These are phyloP conservation scores for Babesia ovis DNA, from an alignment of 169 alveolate species.

Conservation along the genomic window DNA sequence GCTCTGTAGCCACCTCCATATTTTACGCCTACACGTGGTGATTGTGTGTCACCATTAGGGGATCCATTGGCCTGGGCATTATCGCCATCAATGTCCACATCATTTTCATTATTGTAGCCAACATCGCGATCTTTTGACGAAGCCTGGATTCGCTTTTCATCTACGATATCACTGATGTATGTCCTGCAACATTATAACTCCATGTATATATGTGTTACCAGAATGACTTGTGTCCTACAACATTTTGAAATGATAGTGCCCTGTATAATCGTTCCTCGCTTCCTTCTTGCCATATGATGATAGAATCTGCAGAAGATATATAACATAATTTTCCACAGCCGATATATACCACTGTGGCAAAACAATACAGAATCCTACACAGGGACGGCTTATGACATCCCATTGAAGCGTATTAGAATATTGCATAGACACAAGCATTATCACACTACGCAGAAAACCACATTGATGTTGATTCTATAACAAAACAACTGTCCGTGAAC, in stretches of 20 bases:
- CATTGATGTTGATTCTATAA: too few relatives aligned
- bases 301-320: constrained; percentile 46
- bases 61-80: constrained; percentile 2
- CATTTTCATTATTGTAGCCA: constrained; percentile 2
- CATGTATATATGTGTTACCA: constrained; percentile 21
- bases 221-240: constrained; percentile 61
- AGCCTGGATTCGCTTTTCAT: constrained; percentile 27
- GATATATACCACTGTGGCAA: not conserved
- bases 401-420: too few relatives aligned
- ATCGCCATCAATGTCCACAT: constrained; percentile 16
- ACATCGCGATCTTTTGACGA: constrained; percentile 12
- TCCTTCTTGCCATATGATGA: constrained; percentile 70
- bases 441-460: too few relatives aligned
- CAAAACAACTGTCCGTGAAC: too few relatives aligned
- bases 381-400: too few relatives aligned
- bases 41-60: not conserved
- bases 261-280: constrained; percentile 50
- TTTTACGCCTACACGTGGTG: not conserved
- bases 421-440: too few relatives aligned
- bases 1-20: constrained; percentile 24
- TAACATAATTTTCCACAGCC: not conserved
- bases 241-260: constrained; percentile 66
- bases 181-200: constrained; percentile 12
- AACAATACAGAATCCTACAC: not conserved
- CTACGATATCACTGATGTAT: constrained; percentile 49